Base-by-base conservation (phyloP, 1,139 yeast species). In the Pichia sp. region DNA sequence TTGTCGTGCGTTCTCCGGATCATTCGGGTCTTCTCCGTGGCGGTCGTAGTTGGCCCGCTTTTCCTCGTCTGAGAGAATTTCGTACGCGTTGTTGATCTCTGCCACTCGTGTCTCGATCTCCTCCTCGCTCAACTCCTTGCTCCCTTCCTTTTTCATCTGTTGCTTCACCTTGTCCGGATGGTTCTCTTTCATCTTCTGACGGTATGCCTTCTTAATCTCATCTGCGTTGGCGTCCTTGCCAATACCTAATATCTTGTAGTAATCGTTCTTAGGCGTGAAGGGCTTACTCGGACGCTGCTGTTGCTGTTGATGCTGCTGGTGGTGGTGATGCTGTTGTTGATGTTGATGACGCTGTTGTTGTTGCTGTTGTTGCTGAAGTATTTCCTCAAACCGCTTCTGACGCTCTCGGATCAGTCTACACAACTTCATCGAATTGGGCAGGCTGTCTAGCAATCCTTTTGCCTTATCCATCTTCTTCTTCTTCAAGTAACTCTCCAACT, bases 21-120 rank as follows among this genome's bases (percentile, higher is more conserved):
- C 85, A 56, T 78, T 80, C 4, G 84, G 82, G 64, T 81, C 84
- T 52, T 77, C 80, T 32, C 87, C 87, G 45, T 43, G 58, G 41
- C 74, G 62, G 65, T 89, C 95, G 65, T 87, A 89, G 52, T 85
- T 76, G 56, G 75, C 80, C 55, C 85, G 79, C 57, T 80, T 73
- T 51, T 84, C 88, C 2, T 80, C 79, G 61, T 87, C 82, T 8
- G 92, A 80, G 49, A 93, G 74, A 3, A 87, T 84, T 66, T 92
- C 98, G 68, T 93, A 92, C 0, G 99, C 99, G 67, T 87, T 90
- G 70, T 93, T 93, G 60, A 93, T 88, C 52, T 86, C 92, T 55
- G 95, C 90, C 95, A 93, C 93, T 64, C 87, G 89, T 47, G 75
- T 75, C 69, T 90, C 95, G 44, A 87, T 86, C 59, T 87, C 80